Base-by-base conservation (phyloP, 2,329 filamentous ascomycete genomes). In the Colletotrichum melonis region DNA sequence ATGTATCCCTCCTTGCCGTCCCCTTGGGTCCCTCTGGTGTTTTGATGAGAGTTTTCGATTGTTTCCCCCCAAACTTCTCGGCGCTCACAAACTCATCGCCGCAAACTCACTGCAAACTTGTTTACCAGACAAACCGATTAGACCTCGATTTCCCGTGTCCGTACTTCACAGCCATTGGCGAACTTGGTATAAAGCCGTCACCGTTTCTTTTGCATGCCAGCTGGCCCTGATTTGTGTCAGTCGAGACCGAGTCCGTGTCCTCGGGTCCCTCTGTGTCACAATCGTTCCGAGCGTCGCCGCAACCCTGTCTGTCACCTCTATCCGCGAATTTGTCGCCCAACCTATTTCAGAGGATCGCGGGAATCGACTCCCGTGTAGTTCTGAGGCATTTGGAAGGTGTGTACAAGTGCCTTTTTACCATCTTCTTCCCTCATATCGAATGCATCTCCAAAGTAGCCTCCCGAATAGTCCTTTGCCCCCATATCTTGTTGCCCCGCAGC, bases 171-270 rank as follows among this genome's bases (percentile, higher is more conserved):
- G 42, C 4, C 19, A 22, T 49, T 49, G 42, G 19, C 42, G 42
- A 49, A n/a, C 42, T 49, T 19, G 42, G 42, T 11, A 22, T 22
- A 14, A 26, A 22, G 49, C 22, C 38, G 16, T 22, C 22, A 35
- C 64, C 59, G 26, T 57, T 24, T 55, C 30, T 24, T 22, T 11
- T 28, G 66, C 42, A 58, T 30, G 52, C 57, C 64, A 63, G 30
- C 24, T 38, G 12, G 16, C 52, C n/a, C 7, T 22, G 52, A 63
- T 19, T 19, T 54, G 32, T 52, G 30, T 52, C 52, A 57, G 49
- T 46, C 28, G n/a, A 55, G 38, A n/a, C 64, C 64, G 66, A 9
- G 58, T 49, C 56, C 69, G 57, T 32, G 64, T 58, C 56, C 57
- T 62, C 35, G 64, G 57, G 16, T 57, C 14, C 28, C 32, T 42